A percentile compares a stretch with the other conserved stretches of the same genome.
Conservation (phyloP, 2,329 filamentous ascomycete species). For the Trichoderma hamatum region DNA sequence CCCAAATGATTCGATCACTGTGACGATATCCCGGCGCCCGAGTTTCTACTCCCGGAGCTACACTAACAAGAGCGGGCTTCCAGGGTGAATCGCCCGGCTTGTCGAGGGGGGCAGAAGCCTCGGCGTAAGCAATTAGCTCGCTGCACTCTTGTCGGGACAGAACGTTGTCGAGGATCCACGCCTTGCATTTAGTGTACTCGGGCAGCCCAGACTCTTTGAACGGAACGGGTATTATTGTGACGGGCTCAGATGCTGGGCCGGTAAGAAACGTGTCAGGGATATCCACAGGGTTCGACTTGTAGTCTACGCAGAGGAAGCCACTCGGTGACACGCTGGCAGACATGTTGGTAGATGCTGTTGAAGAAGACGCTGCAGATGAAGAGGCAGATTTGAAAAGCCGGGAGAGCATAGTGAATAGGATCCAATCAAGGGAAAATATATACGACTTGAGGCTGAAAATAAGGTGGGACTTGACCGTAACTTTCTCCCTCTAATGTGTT, state of each 20-base stretch:
- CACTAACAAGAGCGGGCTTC: constrained; percentile 70
- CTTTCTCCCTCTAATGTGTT: background rate
- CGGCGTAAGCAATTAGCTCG: constrained; percentile 54
- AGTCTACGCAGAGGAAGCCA: constrained; percentile 5
- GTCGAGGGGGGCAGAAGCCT: constrained; percentile 50
- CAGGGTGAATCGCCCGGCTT: constrained; percentile 50
- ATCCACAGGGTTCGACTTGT: constrained; percentile 27
- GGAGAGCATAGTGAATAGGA: background rate
- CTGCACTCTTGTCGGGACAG: constrained; percentile 61
- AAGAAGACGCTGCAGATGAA: background rate
- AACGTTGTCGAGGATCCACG: constrained; percentile 63
- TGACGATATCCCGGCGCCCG: constrained; percentile 61
- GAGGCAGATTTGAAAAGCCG: background rate
- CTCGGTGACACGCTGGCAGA: background rate
- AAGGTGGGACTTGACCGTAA: background rate
- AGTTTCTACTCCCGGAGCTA: constrained; percentile 63
- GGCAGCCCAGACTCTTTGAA: constrained; percentile 54
- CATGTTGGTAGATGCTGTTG: background rate
- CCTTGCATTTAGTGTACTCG: constrained; percentile 56
- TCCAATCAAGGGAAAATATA: background rate
- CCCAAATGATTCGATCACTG: constrained; percentile 78
- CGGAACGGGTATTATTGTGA: constrained; percentile 52
- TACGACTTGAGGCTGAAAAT: background rate
- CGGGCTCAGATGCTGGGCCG: constrained; percentile 42
- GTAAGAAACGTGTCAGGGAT: constrained; percentile 52